Base-by-base conservation (phyloP, 2,329 filamentous ascomycete genomes). In the Thermothelomyces thermophilus region DNA sequence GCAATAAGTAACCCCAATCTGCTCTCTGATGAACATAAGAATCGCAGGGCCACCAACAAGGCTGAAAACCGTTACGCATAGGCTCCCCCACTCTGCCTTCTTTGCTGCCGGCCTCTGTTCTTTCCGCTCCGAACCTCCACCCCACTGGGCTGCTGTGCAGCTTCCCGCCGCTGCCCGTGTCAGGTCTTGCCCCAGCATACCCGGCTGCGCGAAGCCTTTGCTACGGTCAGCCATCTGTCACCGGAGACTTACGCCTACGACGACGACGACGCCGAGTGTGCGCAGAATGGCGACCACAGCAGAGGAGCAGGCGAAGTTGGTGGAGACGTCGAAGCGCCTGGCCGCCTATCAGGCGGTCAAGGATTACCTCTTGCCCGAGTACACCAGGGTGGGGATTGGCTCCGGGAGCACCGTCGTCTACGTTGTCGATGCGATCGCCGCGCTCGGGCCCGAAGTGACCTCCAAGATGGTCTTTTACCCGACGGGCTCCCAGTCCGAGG, bases 401-500 rank as follows among this genome's bases (percentile, higher is more conserved):
- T 89, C 85, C 51, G 86, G 86, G 52, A 86, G 84, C 60, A 89
- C 86, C 17, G 88, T 93, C 56, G 81, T 90, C 62, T 90, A 91
- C 67, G 87, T 91, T 42, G 87, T 93, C 52, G 85, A 90, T 59
- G 86, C 87, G 49, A 91, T 94, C 68, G 76, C 76, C 33, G 76
- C 75, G 47, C 77, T 83, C 46, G 77, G 79, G 4, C 64, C 69
- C 8, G 66, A 68, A 2, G 73, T 79, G 50, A 80, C 78, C 42
- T 67, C 72, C 30, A 64, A 71, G 57, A 95, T 95, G 74, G 83
- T 80, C 63, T 98, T 96, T 69, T 79, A 95, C 26, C 91, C 93
- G 6, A 98, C 93, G 0, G 93, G 93, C 20, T 91, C 84, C 72
- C 90, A 95, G 66, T 93, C 86, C 37, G 88, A 88, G 59, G 85